Evolutionary conservation across 169 alveolate species (phyloP), one percentile per base, ranked within the genome.

Genomic region (Plasmodium berghei): DNA sequence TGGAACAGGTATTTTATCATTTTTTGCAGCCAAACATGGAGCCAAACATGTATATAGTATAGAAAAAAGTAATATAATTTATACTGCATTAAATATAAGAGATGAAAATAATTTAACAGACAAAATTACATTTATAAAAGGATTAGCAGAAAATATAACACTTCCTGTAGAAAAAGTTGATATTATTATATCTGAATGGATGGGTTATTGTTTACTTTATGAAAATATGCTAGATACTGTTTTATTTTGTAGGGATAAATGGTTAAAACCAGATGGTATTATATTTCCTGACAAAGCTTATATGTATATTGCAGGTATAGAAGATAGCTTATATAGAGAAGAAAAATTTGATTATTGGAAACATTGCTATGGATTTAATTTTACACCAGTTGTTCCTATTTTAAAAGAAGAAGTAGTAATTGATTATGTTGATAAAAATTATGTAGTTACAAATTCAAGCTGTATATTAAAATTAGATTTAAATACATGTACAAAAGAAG

Each of bases 101-200:
- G 94, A 95, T 70, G 96, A 73, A 40, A 99, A 99, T 93, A 97
- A 97, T 9, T 87, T 97, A 24, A 88, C 91, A 1, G 98, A 97
- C 54, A 93, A 94, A 90, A 97, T 99, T 45, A 98, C 99, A 14
- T 95, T 97, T 61, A 86, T 99, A 18, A 96, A 97, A 88, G 98
- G 98, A 12, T 96, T 97, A 91, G 99, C 98, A 14, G 99, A 99
- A 90, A 99, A 99, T 45, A 93, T 98, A 14, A 98, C 94, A 42
- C 93, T 97, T 24, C 99, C 99, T 16, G 99, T 97, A 1, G 97
- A 96, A 55, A 92, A 96, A 69, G 99, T 99, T 4, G 99, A 99
- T 89, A 98, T 98, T 63, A 99, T 99, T 62, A 95, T 99, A 52
- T 95, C 99, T 26, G 99, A 99, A 91, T 98, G 99, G 99, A 98